Evolutionary conservation across 306 rosid genomes (phyloP), one percentile per base, ranked within the genome.

Genomic region (Aeschynomene evenia): DNA sequence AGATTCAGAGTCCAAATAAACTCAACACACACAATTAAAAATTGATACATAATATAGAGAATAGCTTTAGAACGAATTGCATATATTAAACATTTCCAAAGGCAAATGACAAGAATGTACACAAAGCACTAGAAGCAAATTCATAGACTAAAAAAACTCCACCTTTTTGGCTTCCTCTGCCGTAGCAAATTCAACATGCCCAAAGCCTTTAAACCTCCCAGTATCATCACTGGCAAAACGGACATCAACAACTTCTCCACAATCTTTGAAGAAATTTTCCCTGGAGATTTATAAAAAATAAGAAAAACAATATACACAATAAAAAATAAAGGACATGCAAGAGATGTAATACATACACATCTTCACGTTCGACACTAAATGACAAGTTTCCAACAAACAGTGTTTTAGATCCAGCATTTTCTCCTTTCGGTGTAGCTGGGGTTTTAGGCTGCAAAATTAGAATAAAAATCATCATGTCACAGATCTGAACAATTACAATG

Each of bases 141-240:
- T 10, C 15, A 28, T 1, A 9, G 45, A 52, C 6, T 28, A 10
- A 3, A 28, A 16, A 46, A 20, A 15, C 23, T 75, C 46, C 40
- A 94, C 99, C 14, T 75, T 84, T 13, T 77, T 75, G 1, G 97
- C 96, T 4, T 40, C 86, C 72, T 83, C 96, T 0, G 63, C 68
- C 1, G 91, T 78, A 26, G 80, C 92, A 78, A 91, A 94, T 56
- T 94, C 97, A 24, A 94, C 87, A 68, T 94, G 97, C 0, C 92
- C 99, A 83, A 54, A 94, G 3, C 97, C 99, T 85, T 50, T 94
- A 36, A 87, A 85, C 33, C 45, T 64, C 11, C 96, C 97, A 2
- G 68, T 85, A 0, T 39, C 59, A 66, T 84, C 85, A 0, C 39
- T 3, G 2, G 96, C 28, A 0, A 95, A 61, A 52, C 99, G 96